phyloP scores from a whole-genome alignment of 352 stramenopile species.

The Pythium guiyangense region DNA sequence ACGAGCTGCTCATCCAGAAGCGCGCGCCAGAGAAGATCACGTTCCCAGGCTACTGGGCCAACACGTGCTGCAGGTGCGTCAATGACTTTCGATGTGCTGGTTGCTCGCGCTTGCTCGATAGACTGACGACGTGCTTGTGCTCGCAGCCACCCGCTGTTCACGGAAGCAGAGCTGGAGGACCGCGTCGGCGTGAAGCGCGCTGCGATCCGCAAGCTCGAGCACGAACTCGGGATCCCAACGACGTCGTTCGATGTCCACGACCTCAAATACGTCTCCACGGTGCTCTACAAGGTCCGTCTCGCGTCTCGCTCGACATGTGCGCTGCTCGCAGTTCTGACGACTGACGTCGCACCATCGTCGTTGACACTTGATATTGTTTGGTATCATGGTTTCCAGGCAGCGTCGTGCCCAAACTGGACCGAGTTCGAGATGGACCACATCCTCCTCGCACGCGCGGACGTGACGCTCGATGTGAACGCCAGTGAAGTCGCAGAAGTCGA shows the following conservation, averaged over 20 bases:
- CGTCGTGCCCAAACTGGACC: slow-evolving; percentile 89
- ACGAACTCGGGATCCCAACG: slow-evolving; percentile 95
- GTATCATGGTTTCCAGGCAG: slow-evolving; percentile 30
- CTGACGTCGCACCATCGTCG: not conserved
- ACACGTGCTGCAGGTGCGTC: slow-evolving; percentile 95
- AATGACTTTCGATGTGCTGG: not conserved
- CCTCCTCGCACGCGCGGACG: slow-evolving; percentile 85
- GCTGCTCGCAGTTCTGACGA: no score
- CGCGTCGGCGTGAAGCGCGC: slow-evolving; percentile 87
- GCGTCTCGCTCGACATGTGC: slow-evolving; percentile 6
- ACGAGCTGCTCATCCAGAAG: slow-evolving; percentile 88
- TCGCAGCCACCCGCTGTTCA: slow-evolving; percentile 92
- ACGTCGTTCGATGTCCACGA: slow-evolving; percentile 72
- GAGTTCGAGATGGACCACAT: slow-evolving; percentile 99
- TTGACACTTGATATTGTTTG: no score
- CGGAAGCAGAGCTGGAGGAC: slow-evolving; percentile 84
- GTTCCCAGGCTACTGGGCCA: slow-evolving; percentile 98
- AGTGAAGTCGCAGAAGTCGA: slow-evolving; percentile 93
- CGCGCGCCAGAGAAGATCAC: slow-evolving; percentile 98
- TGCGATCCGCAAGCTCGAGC: slow-evolving; percentile 96
- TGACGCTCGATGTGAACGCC: slow-evolving; percentile 86
- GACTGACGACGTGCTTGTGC: no score
- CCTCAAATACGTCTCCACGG: slow-evolving; percentile 96
- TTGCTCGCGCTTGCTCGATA: not conserved
- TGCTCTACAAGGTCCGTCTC: slow-evolving; percentile 95